phyloP scores from a whole-genome alignment of 2,329 filamentous ascomycete genomes.

The Pseudogymnoascus sp. region DNA sequence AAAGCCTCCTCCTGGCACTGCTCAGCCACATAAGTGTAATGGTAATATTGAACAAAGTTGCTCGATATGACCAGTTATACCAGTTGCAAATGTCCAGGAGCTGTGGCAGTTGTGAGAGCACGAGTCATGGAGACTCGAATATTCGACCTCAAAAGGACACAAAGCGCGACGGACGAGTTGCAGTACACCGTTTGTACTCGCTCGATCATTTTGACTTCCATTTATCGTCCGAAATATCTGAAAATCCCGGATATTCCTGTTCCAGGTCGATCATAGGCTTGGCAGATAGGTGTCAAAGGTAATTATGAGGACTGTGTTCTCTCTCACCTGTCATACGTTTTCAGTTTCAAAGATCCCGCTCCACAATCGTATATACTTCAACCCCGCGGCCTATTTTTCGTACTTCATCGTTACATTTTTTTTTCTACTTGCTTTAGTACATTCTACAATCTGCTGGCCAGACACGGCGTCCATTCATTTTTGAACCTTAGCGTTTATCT shows the following conservation, averaged over 20 bases:
- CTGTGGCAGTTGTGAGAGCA: not conserved
- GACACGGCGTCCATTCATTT: constrained; percentile 4
- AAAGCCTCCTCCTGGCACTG: not conserved
- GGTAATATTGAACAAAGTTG: too few relatives aligned
- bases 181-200: not conserved
- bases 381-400: not conserved
- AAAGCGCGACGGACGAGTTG: not conserved
- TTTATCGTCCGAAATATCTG: not conserved
- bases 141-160: not conserved
- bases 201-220: not conserved
- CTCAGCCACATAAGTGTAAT: not conserved
- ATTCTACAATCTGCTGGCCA: not conserved
- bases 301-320: not conserved
- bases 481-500: not conserved
- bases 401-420: not conserved
- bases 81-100: not conserved
- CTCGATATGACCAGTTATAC: not conserved
- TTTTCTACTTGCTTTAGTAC: not conserved
- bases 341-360: constrained; percentile 1
- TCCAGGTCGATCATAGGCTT: not conserved
- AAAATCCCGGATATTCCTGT: not conserved
- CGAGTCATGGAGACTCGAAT: not conserved
- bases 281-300: not conserved
- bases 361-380: not conserved
- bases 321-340: not conserved